Evolutionary conservation across 805 yeast genomes (phyloP).

Genomic region (Babjeviella inositovora): DNA sequence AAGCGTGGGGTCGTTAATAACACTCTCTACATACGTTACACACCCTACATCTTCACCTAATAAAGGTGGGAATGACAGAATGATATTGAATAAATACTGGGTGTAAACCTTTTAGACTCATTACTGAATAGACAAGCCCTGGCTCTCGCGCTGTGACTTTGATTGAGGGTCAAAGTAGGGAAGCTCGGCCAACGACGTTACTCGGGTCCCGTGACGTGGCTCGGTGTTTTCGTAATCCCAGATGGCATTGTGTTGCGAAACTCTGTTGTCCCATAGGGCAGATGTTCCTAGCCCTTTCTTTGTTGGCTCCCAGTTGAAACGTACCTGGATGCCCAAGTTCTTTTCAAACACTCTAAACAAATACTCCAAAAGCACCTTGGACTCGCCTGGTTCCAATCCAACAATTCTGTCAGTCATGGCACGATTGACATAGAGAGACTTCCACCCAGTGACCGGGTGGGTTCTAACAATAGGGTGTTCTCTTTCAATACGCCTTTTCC

Average conservation of each 20-base stretch:
- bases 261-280: conserved; percentile 47
- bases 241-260: conserved; percentile 36
- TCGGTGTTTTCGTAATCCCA: conserved; percentile 27
- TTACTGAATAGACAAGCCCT: conserved; percentile 24
- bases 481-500: conserved; percentile 26
- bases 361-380: conserved; percentile 26
- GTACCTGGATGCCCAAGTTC: conserved; percentile 37
- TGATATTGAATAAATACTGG: no score
- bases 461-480: conserved; percentile 48
- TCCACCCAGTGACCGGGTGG: conserved; percentile 53
- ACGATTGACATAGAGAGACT: conserved; percentile 36
- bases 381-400: conserved; percentile 34
- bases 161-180: conserved; percentile 34
- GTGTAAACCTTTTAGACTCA: no score
- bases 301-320: conserved; percentile 32
- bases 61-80: no score
- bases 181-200: conserved; percentile 33
- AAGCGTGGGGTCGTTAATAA: no score
- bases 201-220: conserved; percentile 36
- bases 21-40: no score
- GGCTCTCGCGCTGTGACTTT: conserved; percentile 34
- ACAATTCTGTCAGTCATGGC: conserved; percentile 31
- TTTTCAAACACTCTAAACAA: conserved; percentile 28
- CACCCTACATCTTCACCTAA: no score
- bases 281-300: conserved; percentile 25